Conservation (phyloP, 345 rosid species). For the Gossypium stocksii region DNA sequence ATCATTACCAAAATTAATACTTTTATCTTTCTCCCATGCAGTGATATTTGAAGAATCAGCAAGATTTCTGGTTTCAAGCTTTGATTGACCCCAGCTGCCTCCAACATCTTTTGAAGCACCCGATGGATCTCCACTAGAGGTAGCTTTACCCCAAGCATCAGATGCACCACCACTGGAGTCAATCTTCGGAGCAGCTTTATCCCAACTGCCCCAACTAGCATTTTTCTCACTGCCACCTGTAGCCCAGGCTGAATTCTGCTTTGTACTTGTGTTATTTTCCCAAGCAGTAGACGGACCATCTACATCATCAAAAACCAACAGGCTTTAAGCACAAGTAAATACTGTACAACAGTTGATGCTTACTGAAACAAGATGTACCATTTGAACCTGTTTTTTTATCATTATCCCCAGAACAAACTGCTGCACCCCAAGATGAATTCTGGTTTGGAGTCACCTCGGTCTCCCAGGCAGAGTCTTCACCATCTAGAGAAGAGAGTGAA, state of each 20-base stretch:
- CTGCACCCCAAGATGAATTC: conserved; percentile 49
- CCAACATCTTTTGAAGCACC: conserved; percentile 23
- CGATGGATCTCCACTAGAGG: conserved; percentile 21
- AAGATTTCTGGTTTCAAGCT: conserved; percentile 18
- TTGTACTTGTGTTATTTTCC: conserved; percentile 34
- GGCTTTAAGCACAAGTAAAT: conserved; percentile 16
- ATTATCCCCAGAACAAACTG: conserved; percentile 29
- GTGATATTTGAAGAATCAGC: conserved; percentile 30
- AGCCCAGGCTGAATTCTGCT: conserved; percentile 46
- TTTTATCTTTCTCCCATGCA: conserved; percentile 35
- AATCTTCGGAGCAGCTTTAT: conserved; percentile 36
- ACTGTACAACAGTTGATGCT: not conserved
- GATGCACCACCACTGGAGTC: conserved; percentile 30
- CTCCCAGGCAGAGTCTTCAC: conserved; percentile 44
- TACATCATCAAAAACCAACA: conserved; percentile 17
- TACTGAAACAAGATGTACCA: not conserved
- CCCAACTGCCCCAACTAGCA: conserved; percentile 52
- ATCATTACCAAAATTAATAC: conserved; percentile 7
- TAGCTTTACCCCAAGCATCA: conserved; percentile 48
- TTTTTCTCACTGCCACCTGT: conserved; percentile 31
- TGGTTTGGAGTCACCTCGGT: conserved; percentile 29
- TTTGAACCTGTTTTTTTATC: not conserved
- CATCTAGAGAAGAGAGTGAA: conserved; percentile 11
- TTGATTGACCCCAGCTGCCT: conserved; percentile 34
- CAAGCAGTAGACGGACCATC: conserved; percentile 38